These are phyloP conservation scores for Debaryomycetaceae sp. DNA, from an alignment of 1,139 yeast species.

Conservation along the genomic window DNA sequence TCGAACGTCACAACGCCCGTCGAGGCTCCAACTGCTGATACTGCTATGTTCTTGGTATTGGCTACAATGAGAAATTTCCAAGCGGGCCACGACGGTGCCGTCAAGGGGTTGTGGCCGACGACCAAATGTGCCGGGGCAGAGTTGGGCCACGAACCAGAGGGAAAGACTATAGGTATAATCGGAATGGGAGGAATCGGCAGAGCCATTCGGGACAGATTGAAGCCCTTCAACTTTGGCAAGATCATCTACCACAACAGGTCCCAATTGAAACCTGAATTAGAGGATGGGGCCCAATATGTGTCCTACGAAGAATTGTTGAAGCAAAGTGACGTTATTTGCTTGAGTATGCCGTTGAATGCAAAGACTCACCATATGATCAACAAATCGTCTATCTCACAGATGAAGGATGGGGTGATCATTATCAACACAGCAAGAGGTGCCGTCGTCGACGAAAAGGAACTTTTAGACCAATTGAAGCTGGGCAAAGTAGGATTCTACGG, in stretches of 20 bases:
- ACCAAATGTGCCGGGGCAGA: conserved; percentile 23
- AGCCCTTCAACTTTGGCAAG: conserved; percentile 61
- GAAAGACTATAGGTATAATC: conserved; percentile 59
- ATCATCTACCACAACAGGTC: conserved; percentile 61
- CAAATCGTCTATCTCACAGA: conserved; percentile 47
- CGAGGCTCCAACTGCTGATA: conserved; percentile 79
- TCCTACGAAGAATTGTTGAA: conserved; percentile 53
- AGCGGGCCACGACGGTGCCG: conserved; percentile 39
- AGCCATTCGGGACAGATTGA: conserved; percentile 57
- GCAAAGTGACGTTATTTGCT: conserved; percentile 54
- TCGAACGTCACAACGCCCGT: conserved; percentile 73
- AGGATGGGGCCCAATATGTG: conserved; percentile 54
- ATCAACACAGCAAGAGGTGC: conserved; percentile 76
- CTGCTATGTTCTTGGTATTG: conserved; percentile 63
- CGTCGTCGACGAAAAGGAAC: conserved; percentile 63
- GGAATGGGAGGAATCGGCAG: conserved; percentile 83
- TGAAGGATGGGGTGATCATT: conserved; percentile 63
- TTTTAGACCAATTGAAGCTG: conserved; percentile 56
- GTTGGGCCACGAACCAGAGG: conserved; percentile 51
- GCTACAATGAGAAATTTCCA: conserved; percentile 69
- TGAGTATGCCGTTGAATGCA: conserved; percentile 60
- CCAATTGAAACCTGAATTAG: conserved; percentile 50
- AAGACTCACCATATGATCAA: conserved; percentile 59
- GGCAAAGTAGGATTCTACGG: conserved; percentile 77
- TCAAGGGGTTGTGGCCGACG: conserved; percentile 58